Evolutionary conservation across 345 rosid genomes (phyloP).

Genomic region (Syzygium jambos): DNA sequence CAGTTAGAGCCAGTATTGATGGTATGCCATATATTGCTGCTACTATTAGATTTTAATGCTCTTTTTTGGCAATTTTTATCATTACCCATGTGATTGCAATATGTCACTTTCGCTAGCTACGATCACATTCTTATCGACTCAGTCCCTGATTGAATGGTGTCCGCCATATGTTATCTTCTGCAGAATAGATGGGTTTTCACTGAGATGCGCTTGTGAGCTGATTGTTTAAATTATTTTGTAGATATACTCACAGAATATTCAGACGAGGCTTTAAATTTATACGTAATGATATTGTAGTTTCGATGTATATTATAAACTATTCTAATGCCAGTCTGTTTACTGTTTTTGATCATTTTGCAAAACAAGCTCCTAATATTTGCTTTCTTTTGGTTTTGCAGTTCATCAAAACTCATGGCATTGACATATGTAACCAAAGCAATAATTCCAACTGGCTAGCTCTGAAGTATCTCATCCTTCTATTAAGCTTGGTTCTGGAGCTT

Average conservation of each 20-base stretch:
- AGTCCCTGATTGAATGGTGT: not conserved
- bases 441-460: slow-evolving; percentile 30
- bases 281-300: not conserved
- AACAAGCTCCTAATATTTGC: not conserved
- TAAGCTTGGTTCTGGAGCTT: slow-evolving; percentile 61
- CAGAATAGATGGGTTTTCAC: not conserved
- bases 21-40: slow-evolving; percentile 36
- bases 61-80: not conserved
- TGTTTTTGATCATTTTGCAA: not conserved
- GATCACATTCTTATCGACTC: not conserved
- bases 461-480: slow-evolving; percentile 52
- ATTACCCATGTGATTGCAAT: not conserved
- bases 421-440: slow-evolving; percentile 36
- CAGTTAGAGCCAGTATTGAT: slow-evolving; percentile 35
- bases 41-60: not conserved
- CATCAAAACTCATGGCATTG: slow-evolving; percentile 33
- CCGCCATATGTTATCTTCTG: not conserved
- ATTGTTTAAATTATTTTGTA: not conserved
- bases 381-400: slow-evolving; percentile 34
- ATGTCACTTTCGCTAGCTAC: not conserved
- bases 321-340: not conserved
- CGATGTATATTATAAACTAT: not conserved
- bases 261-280: not conserved
- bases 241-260: not conserved
- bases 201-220: not conserved